Evolutionary conservation across 805 yeast species (phyloP), one percentile per base, ranked within the genome.

Genomic region (Pichia californica): DNA sequence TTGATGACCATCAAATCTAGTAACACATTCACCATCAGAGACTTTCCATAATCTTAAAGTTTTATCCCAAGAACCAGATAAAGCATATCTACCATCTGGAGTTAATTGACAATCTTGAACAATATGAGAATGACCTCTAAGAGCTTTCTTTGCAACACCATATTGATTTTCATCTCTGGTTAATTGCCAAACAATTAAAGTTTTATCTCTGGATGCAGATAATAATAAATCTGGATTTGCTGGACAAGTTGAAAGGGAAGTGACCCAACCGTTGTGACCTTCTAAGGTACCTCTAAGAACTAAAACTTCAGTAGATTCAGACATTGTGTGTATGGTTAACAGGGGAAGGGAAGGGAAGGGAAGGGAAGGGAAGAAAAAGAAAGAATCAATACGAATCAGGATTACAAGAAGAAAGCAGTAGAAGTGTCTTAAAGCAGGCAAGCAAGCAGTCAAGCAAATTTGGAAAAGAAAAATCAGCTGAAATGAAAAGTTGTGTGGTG

Each of bases 271-370:
- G 74, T 78, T 80, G 82, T 82, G 88, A 67, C 88, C 76, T 79
- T 91, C 97, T 71, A 93, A 84, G 82, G 98, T 87, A 73, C 98
- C 99, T 83, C 98, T 89, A 73, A 93, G 86, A 74, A 91, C 96
- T 79, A 91, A 81, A 82, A 89, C 95, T 86, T 89, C 83, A 47
- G 54, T 57, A 66, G 40, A 37, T 15, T 77, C 79, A 73, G 88
- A 76, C 89, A 83, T 83, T 61, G 32, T 44, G 3, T 15, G 40
- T 20, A 34, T 13, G 16, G 37, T 11, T 10, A 23, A 16, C 8
- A 3, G 37, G 7, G 29, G 4, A 34, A 34, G 4, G 11, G 11
- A 20, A 8, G 13, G 11, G 11, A 14, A 27, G 30, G 13, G 5
- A 27, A 9, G 3, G 6, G 11, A 27, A 9, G 3, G 15, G 18